phyloP scores from a whole-genome alignment of 2,329 filamentous ascomycete species.

The Colletotrichum sp. region DNA sequence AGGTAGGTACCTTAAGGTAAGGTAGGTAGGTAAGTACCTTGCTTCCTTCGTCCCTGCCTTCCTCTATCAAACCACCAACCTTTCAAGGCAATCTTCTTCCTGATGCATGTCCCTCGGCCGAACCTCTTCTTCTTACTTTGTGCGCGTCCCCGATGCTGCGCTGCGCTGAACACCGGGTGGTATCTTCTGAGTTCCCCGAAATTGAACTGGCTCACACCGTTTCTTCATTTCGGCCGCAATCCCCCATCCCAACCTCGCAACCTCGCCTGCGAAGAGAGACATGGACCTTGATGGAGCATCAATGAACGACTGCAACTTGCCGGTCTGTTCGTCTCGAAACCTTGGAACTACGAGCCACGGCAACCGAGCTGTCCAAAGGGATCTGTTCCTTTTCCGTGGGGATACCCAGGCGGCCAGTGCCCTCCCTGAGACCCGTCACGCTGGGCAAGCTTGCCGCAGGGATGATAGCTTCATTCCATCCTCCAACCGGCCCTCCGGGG shows the following conservation, averaged over 20 bases:
- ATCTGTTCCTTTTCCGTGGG: constrained; percentile 1
- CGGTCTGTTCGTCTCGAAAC: neutral
- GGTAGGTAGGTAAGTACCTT: neutral
- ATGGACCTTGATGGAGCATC: neutral
- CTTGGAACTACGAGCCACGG: neutral
- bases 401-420: constrained; percentile 12
- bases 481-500: constrained; percentile 1
- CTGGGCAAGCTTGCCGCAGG: constrained; percentile 3
- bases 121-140: neutral
- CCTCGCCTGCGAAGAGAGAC: neutral
- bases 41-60: neutral
- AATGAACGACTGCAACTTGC: neutral
- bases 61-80: neutral
- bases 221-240: neutral
- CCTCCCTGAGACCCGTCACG: neutral
- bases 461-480: constrained; percentile 3
- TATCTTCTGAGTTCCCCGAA: neutral
- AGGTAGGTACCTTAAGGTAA: too few species aligned
- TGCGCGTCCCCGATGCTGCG: neutral
- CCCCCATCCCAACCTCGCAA: neutral
- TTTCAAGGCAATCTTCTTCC: neutral
- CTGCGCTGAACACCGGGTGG: neutral
- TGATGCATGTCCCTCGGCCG: neutral
- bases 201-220: neutral
- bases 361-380: constrained; percentile 3